phyloP scores from a whole-genome alignment of 2,329 filamentous ascomycete genomes.

The Trichoderma simmonsii region DNA sequence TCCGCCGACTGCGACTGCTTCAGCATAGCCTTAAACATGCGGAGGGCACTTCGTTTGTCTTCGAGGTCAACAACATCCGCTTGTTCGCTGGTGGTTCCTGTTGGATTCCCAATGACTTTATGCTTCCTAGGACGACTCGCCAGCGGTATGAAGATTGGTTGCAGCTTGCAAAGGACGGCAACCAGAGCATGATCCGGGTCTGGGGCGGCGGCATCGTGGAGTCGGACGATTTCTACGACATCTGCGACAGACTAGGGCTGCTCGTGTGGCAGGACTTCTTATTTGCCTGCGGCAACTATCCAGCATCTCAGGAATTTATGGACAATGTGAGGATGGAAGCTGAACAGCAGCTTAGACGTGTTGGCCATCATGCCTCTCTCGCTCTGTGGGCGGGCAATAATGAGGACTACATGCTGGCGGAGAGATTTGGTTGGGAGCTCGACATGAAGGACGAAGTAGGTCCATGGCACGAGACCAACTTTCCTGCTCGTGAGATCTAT shows the following conservation, averaged over 20 bases:
- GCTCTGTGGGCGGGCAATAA: slow-evolving; percentile 77
- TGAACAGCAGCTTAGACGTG: slow-evolving; percentile 55
- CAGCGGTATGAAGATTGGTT: neutral
- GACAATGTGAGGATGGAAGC: slow-evolving; percentile 58
- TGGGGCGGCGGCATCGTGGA: neutral
- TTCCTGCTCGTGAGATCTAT: slow-evolving; percentile 74
- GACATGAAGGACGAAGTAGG: slow-evolving; percentile 58
- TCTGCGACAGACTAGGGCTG: neutral
- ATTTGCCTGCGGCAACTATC: neutral
- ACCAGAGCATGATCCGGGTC: neutral
- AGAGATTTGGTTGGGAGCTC: slow-evolving; percentile 67
- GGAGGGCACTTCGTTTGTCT: neutral
- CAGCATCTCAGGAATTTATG: neutral
- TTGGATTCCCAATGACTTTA: neutral
- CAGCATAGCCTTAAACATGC: neutral
- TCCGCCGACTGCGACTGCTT: neutral
- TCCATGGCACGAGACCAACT: slow-evolving; percentile 72
- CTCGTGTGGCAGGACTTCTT: neutral
- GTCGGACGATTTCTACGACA: neutral
- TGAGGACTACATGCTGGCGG: slow-evolving; percentile 47
- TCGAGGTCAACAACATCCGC: neutral
- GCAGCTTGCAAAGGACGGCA: neutral
- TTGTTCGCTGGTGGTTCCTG: neutral
- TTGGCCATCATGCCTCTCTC: slow-evolving; percentile 60
- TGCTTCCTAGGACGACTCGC: neutral